Evolutionary conservation across 805 yeast genomes (phyloP), one percentile per base, ranked within the genome.

Genomic region (Saccharomycopsis malanga): DNA sequence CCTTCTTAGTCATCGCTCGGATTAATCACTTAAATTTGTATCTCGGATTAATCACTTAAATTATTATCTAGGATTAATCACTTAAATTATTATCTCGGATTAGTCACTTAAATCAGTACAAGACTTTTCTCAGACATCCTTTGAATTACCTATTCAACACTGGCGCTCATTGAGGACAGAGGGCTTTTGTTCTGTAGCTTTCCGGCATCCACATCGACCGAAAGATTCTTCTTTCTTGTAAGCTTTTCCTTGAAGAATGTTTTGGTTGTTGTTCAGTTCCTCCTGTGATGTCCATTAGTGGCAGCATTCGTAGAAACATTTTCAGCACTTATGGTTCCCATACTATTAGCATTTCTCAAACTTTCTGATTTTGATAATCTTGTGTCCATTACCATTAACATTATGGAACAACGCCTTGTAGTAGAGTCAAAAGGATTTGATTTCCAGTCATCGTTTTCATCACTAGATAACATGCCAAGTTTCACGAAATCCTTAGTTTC

Each of bases 381-480:
- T 47, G 34, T 45, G 18, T n/a, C n/a, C n/a, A n/a, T n/a, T n/a
- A n/a, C n/a, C n/a, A n/a, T n/a, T n/a, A n/a, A n/a, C n/a, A n/a
- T n/a, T n/a, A n/a, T n/a, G n/a, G n/a, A n/a, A n/a, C 12, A 62
- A 46, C 1, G 64, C 65, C 42, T 57, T 64, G 44, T n/a, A n/a
- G n/a, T n/a, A n/a, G n/a, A n/a, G n/a, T n/a, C 50, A 34, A 46
- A 46, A 12, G 50, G 46, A 30, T 46, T 42, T 17, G 27, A 32
- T 30, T 46, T 37, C 43, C 41, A 38, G 12, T 38, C 48, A 12
- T 37, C 43, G 21, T 42, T 37, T 17, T 46, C 50, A 38, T 46
- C 46, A 21, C 43, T 41, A 3, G 30, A 20, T 29, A 42, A 9
- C 22, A 24, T 9, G 9, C 30, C 50, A 23, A 44, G 37, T 34